Evolutionary conservation across 2,329 filamentous ascomycete species (phyloP).

Genomic region (Hymenoscyphus occultus): DNA sequence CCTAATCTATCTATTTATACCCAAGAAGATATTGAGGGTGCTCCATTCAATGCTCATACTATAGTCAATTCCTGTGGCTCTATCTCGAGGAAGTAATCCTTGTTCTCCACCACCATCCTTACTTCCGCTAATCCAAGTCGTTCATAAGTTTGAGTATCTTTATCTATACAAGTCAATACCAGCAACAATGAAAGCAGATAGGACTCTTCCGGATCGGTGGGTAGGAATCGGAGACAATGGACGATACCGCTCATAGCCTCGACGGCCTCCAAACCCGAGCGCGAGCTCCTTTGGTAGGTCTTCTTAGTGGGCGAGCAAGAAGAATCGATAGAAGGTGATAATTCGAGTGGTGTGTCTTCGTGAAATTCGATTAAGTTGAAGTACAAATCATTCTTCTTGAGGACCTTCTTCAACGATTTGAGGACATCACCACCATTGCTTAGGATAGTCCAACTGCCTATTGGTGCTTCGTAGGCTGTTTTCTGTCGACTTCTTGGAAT

Average conservation of each 20-base stretch:
- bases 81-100: neutral
- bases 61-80: neutral
- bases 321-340: neutral
- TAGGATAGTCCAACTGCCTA: neutral
- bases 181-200: neutral
- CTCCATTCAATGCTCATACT: neutral
- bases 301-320: neutral
- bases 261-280: neutral
- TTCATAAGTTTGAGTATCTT: neutral
- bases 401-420: neutral
- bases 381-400: neutral
- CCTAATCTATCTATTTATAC: too few species aligned
- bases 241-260: neutral
- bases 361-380: neutral
- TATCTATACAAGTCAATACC: neutral
- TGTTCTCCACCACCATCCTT: neutral
- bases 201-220: neutral
- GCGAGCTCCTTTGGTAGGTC: neutral
- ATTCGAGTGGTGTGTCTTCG: neutral
- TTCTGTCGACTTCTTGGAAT: neutral
- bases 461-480: neutral
- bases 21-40: too few species aligned
- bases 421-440: neutral
- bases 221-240: neutral
- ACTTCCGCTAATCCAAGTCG: neutral